These are phyloP conservation scores for Stephanodiscus minutulus DNA, from an alignment of 108 stramenopile species.

Conservation along the genomic window DNA sequence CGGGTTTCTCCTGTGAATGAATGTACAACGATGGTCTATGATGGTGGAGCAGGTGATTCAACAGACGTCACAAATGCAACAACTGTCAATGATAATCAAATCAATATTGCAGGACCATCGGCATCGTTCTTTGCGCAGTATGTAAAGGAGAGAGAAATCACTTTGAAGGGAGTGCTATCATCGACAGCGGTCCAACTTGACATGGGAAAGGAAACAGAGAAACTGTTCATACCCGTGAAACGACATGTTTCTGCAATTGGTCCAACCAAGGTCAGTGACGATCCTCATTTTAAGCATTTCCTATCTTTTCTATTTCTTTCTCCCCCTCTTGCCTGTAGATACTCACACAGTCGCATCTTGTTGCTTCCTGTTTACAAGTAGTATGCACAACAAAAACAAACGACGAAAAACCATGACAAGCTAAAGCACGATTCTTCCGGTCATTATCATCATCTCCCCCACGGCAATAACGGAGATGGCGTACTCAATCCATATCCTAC, in stretches of 20 bases:
- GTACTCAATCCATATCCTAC: slow-evolving; percentile 75
- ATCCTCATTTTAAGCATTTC: neutral
- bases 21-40: too few species aligned
- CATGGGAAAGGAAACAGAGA: slow-evolving; percentile 17
- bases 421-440: neutral
- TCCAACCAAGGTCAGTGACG: slow-evolving; percentile 33
- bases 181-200: slow-evolving; percentile 11
- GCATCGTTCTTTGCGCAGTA: neutral
- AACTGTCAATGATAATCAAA: neutral
- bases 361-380: neutral
- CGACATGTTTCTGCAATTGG: slow-evolving; percentile 29
- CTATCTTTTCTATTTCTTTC: too few species aligned
- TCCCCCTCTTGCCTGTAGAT: neutral
- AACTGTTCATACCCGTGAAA: slow-evolving; percentile 40
- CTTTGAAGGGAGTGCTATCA: neutral
- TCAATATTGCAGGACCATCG: slow-evolving; percentile 16
- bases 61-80: neutral
- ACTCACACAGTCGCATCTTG: neutral
- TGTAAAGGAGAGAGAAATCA: neutral
- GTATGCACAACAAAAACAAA: neutral
- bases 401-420: neutral
- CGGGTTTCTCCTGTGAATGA: too few species aligned
- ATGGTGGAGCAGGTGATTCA: neutral
- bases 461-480: slow-evolving; percentile 66
- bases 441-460: slow-evolving; percentile 25